Percentiles rank a stretch among this genome's conserved stretches.
Evolutionary conservation across 805 yeast genomes (phyloP).

Genomic region (Yamadazyma paraphyllophila): DNA sequence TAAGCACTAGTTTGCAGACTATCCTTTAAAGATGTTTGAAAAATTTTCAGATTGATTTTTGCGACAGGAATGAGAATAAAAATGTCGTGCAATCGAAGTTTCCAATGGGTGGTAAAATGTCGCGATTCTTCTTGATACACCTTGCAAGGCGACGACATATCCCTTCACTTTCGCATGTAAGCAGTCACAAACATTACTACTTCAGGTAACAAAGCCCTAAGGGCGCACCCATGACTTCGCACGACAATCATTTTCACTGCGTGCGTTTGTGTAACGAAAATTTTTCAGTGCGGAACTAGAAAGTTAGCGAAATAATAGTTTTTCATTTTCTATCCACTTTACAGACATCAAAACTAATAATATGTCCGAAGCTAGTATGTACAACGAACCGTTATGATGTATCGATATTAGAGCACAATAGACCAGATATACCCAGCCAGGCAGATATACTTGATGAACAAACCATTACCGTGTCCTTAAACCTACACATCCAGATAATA

Average conservation of each 20-base stretch:
- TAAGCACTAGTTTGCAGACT: slow-evolving; percentile 56
- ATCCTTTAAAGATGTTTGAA: slow-evolving; percentile 52
- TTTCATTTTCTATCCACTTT: slow-evolving; percentile 6
- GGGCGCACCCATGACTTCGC: background rate
- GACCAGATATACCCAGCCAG: background rate
- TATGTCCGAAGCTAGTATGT: slow-evolving; percentile 40
- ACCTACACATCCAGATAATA: background rate
- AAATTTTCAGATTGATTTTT: slow-evolving; percentile 11
- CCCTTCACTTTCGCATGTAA: no score
- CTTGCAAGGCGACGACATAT: no score
- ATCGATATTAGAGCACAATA: background rate
- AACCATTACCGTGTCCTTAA: background rate
- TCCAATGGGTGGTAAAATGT: no score
- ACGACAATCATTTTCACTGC: background rate
- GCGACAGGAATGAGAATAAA: background rate
- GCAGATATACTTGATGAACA: no score
- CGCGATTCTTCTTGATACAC: no score
- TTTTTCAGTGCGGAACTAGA: slow-evolving; percentile 8
- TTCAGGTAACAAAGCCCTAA: slow-evolving; percentile 4
- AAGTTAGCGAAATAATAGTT: slow-evolving; percentile 8
- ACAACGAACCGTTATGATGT: slow-evolving; percentile 1
- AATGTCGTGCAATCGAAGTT: background rate
- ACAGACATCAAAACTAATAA: slow-evolving; percentile 12
- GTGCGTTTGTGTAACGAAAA: slow-evolving; percentile 6
- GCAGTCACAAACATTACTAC: slow-evolving; percentile 9